Conservation (phyloP, 192 early-diverging fungal genomes). For the Backusella westeae region DNA sequence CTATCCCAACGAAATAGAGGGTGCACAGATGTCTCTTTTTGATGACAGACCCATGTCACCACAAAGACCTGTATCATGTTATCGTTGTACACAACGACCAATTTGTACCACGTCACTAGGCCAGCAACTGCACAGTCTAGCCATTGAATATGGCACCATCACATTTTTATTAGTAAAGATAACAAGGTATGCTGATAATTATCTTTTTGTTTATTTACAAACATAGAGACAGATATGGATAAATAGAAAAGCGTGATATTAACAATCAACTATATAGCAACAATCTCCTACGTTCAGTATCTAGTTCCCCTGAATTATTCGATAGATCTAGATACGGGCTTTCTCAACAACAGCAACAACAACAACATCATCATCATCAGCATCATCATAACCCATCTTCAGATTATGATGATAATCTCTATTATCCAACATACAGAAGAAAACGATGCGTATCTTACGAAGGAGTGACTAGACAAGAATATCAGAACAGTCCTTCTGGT, state of each 20-base stretch:
- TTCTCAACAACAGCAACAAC: neutral
- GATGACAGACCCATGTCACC: conserved; percentile 9
- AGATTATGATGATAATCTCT: neutral
- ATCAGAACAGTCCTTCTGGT: neutral
- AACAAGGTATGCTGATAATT: neutral
- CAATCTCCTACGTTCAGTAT: neutral
- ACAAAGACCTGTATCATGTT: conserved; percentile 13
- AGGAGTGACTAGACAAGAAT: neutral
- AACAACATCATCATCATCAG: neutral
- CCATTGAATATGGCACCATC: conserved; percentile 29
- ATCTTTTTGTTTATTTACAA: neutral
- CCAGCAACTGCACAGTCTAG: conserved; percentile 17
- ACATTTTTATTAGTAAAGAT: conserved; percentile 28
- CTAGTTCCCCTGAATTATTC: neutral
- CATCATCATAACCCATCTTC: neutral
- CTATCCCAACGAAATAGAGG: conserved; percentile 10
- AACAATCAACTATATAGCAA: neutral
- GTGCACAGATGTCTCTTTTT: neutral
- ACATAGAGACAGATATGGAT: neutral
- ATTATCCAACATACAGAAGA: neutral
- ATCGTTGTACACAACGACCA: conserved; percentile 9
- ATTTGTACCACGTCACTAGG: neutral
- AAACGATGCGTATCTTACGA: neutral
- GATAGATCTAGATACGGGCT: neutral
- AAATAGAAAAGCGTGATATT: neutral